phyloP scores from a whole-genome alignment of 352 stramenopile genomes.

The Lagenidium giganteum region DNA sequence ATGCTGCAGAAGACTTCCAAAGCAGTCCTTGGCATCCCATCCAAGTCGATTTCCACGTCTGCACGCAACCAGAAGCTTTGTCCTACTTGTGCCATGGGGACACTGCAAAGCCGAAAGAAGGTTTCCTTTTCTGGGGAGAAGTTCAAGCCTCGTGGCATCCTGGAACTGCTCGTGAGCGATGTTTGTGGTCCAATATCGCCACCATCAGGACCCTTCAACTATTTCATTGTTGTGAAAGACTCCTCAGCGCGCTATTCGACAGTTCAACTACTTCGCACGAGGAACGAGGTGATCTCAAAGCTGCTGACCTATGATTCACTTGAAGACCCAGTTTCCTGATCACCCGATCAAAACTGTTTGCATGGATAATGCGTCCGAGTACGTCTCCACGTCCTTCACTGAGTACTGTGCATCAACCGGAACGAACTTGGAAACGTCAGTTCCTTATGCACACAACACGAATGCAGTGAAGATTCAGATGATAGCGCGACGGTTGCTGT shows the following conservation, averaged over 20 bases:
- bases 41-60: no score
- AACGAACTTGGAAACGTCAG: constrained; percentile 6
- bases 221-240: constrained; percentile 15
- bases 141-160: constrained; percentile 3
- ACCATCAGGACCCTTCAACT: constrained; percentile 11
- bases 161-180: constrained; percentile 9
- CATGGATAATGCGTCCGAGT: constrained; percentile 10
- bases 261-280: constrained; percentile 6
- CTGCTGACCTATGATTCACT: constrained; percentile 15
- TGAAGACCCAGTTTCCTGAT: constrained; percentile 12
- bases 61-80: no score
- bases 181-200: constrained; percentile 14
- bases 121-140: constrained; percentile 1
- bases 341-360: constrained; percentile 10
- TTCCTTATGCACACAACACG: constrained; percentile 13
- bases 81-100: constrained; percentile 9
- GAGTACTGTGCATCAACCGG: constrained; percentile 10
- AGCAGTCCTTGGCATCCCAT: no score
- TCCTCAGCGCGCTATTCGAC: constrained; percentile 4
- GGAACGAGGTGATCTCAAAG: constrained; percentile 17
- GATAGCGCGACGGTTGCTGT: constrained; percentile 3
- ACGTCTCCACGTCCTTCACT: constrained; percentile 9
- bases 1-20: constrained; percentile 8
- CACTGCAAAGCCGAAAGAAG: constrained; percentile 6
- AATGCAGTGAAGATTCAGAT: constrained; percentile 10